A percentile compares a stretch with the other conserved stretches of the same genome.
These are phyloP conservation scores for Verticillium zaregamsianum DNA, from an alignment of 2,329 filamentous ascomycete species.

Conservation along the genomic window DNA sequence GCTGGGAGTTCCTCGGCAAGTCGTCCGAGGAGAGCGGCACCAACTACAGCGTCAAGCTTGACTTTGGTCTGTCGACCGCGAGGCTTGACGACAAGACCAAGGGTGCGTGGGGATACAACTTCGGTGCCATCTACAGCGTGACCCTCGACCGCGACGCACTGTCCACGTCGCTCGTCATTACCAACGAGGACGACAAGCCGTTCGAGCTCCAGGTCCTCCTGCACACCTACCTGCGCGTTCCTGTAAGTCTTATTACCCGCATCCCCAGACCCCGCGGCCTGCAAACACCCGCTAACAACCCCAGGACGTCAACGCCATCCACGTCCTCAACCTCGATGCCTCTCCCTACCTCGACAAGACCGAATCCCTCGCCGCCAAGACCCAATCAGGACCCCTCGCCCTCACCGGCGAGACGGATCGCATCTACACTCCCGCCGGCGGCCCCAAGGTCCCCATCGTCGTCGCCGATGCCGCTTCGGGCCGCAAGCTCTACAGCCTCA, in stretches of 20 bases:
- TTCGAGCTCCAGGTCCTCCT: conserved; percentile 92
- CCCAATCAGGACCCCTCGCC: conserved; percentile 58
- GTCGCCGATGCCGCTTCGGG: conserved; percentile 55
- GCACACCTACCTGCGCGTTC: conserved; percentile 83
- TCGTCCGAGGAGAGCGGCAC: conserved; percentile 48
- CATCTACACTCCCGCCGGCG: conserved; percentile 71
- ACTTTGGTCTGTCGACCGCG: conserved; percentile 81
- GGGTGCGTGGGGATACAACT: conserved; percentile 78
- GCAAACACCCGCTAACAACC: background rate
- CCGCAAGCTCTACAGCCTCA: conserved; percentile 64
- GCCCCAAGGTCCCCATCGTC: conserved; percentile 52
- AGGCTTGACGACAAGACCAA: conserved; percentile 66
- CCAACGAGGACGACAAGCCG: conserved; percentile 75
- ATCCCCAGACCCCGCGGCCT: background rate
- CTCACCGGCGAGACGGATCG: conserved; percentile 82
- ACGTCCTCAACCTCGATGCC: conserved; percentile 71
- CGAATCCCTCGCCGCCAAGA: conserved; percentile 58
- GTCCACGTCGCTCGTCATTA: conserved; percentile 78
- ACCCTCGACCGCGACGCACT: conserved; percentile 72
- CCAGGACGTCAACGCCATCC: conserved; percentile 75
- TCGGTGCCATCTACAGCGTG: conserved; percentile 90
- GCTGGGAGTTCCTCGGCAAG: conserved; percentile 94
- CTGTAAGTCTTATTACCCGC: conserved; percentile 48
- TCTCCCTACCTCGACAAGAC: conserved; percentile 84
- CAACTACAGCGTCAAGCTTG: conserved; percentile 79